Percentiles rank a stretch among this genome's conserved stretches.
Evolutionary conservation across 176 grass and related monocot species (phyloP).

Genomic region (Rhynchospora pubera): DNA sequence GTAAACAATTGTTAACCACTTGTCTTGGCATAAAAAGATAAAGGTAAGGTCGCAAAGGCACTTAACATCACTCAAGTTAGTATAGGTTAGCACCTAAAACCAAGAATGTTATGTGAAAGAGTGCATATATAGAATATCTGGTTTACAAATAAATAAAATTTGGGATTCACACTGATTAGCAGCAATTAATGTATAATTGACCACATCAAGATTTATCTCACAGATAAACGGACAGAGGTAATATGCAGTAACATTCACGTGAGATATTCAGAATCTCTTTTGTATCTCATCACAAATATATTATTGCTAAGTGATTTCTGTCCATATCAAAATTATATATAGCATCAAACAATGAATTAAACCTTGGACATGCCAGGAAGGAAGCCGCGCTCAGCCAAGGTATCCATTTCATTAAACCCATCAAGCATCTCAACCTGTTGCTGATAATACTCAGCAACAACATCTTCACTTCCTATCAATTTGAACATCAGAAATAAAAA

Average conservation of each 20-base stretch:
- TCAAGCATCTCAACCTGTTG: slow-evolving; percentile 97
- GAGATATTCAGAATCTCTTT: background rate
- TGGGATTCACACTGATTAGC: background rate
- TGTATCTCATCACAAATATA: background rate
- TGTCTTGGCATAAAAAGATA: background rate
- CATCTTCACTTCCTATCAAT: slow-evolving; percentile 49
- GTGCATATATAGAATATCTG: background rate
- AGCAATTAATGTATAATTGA: background rate
- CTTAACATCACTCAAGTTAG: background rate
- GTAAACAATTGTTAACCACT: background rate
- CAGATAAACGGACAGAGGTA: background rate
- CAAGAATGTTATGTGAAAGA: background rate
- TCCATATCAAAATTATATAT: background rate
- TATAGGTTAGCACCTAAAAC: background rate
- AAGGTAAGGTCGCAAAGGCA: background rate
- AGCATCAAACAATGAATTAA: background rate
- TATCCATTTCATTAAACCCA: slow-evolving; percentile 98
- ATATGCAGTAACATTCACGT: background rate
- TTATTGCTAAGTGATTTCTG: background rate
- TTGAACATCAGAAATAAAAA: background rate
- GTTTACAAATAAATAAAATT: background rate
- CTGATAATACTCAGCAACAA: slow-evolving; percentile 90
- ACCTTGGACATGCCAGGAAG: slow-evolving; percentile 98
- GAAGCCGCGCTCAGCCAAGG: slow-evolving; percentile 79
- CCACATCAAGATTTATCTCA: background rate